Base-by-base conservation (phyloP, 306 rosid genomes). In the Prunus mume region DNA sequence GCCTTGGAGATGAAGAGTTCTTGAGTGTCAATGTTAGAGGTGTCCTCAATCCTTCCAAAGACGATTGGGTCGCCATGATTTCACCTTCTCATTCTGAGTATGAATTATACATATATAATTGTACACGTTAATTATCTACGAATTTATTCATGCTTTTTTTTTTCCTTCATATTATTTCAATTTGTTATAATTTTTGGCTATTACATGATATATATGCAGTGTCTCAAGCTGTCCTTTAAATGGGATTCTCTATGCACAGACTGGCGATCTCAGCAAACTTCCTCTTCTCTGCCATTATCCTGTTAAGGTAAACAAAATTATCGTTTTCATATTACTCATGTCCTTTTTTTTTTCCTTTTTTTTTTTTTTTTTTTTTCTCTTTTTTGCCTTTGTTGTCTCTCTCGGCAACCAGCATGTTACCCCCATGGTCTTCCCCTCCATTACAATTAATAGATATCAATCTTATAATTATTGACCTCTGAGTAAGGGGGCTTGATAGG, bases 251-350 rank as follows among this genome's bases (percentile, higher is more conserved):
- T 94, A 94, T 72, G 13, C 68, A 3, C 93, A 94, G 80, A 94
- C 98, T 6, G 97, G 98, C 30, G 98, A 94, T 74, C 60, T 81
- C 3, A 78, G 83, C 27, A n/a, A n/a, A 6, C 97, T 92, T 84
- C 98, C 98, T 71, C 90, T 94, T 60, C 86, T 93, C 54, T 93
- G 98, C 60, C 98, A 93, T 82, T 93, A 93, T 83, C 98, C 98
- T 69, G 96, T 93, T 19, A 93, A 93, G 97, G 97, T 93, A 46
- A 49, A 24, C 3, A 49, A 24, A 3, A 3, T 46, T 12, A 15
- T 22, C 5, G 8, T 30, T 38, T 38, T 38, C 9, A 38, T 38
- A 38, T 38, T 38, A 38, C 43, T 38, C 43, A 38, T 28, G 30
- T 28, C 30, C 30, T 28, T 28, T 28, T 28, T 28, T 28, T 28